Evolutionary conservation across 352 stramenopile genomes (phyloP).

Genomic region (Pythium pyrilobum): DNA sequence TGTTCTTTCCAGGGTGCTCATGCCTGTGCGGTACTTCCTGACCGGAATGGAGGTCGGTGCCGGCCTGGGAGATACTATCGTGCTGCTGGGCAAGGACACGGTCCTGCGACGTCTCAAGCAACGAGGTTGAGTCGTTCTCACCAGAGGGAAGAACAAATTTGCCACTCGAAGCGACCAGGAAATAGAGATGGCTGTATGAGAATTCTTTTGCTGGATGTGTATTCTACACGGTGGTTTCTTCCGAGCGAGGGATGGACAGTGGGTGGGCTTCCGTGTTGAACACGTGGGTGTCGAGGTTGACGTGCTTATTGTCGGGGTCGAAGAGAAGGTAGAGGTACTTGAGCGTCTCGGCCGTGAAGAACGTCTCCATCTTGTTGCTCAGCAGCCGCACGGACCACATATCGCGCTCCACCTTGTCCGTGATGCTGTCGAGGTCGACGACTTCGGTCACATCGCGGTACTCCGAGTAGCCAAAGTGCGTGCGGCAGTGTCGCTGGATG

Average conservation of each 20-base stretch:
- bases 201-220: neutral
- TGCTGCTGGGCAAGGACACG: conserved; percentile 61
- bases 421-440: neutral
- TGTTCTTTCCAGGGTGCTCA: conserved; percentile 56
- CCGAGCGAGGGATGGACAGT: conserved; percentile 41
- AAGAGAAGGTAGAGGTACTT: conserved; percentile 98
- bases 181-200: neutral
- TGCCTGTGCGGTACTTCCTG: conserved; percentile 83
- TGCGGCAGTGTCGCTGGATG: conserved; percentile 91
- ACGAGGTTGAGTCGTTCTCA: neutral
- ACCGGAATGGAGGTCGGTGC: conserved; percentile 84
- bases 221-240: neutral
- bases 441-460: conserved; percentile 36
- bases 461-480: conserved; percentile 86
- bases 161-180: neutral
- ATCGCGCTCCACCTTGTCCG: conserved; percentile 1
- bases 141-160: too few relatives aligned
- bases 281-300: conserved; percentile 91
- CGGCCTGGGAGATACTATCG: conserved; percentile 76
- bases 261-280: conserved; percentile 97
- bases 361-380: conserved; percentile 97
- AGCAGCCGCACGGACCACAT: conserved; percentile 10
- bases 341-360: conserved; percentile 98
- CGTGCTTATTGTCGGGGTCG: conserved; percentile 44
- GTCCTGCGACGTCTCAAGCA: conserved; percentile 33